A percentile compares a stretch with the other conserved stretches of the same genome.
These are phyloP conservation scores for Waltiozyma sp. DNA, from an alignment of 1,139 yeast genomes.

Conservation along the genomic window DNA sequence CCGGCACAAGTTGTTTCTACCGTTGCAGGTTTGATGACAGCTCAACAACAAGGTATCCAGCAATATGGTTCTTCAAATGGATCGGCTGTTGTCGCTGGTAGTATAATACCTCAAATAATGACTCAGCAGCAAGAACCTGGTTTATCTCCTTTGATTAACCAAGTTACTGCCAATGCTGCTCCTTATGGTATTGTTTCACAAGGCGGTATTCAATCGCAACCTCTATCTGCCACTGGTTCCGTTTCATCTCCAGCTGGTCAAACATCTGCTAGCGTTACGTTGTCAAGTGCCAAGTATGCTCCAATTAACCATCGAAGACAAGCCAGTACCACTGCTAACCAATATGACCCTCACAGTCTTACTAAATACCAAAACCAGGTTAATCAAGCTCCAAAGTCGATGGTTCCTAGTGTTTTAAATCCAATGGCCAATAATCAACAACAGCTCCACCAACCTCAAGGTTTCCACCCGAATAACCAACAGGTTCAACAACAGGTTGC, in stretches of 20 bases:
- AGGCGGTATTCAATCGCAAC: neutral
- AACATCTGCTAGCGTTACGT: slow-evolving; percentile 13
- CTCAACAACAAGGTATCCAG: too few species aligned
- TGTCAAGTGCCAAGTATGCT: slow-evolving; percentile 23
- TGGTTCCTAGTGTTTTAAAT: neutral
- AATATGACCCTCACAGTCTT: slow-evolving; percentile 15
- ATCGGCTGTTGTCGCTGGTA: too few species aligned
- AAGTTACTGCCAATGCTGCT: slow-evolving; percentile 1
- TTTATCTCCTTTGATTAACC: slow-evolving; percentile 7
- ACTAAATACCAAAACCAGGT: slow-evolving; percentile 6
- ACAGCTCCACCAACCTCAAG: slow-evolving; percentile 1
- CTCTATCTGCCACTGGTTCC: neutral
- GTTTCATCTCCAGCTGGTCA: slow-evolving; percentile 5
- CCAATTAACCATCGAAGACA: slow-evolving; percentile 28
- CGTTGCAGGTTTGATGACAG: neutral
- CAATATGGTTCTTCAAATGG: too few species aligned
- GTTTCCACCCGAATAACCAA: too few species aligned
- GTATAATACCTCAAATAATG: neutral
- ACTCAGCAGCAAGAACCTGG: slow-evolving; percentile 1
- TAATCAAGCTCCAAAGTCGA: neutral
- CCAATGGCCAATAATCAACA: neutral
- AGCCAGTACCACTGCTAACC: slow-evolving; percentile 17
- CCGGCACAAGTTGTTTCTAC: neutral
- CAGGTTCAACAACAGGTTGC: neutral
- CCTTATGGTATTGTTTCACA: slow-evolving; percentile 1